Base-by-base conservation (phyloP, 2,329 filamentous ascomycete genomes). In the Chaetothyriales sp. region DNA sequence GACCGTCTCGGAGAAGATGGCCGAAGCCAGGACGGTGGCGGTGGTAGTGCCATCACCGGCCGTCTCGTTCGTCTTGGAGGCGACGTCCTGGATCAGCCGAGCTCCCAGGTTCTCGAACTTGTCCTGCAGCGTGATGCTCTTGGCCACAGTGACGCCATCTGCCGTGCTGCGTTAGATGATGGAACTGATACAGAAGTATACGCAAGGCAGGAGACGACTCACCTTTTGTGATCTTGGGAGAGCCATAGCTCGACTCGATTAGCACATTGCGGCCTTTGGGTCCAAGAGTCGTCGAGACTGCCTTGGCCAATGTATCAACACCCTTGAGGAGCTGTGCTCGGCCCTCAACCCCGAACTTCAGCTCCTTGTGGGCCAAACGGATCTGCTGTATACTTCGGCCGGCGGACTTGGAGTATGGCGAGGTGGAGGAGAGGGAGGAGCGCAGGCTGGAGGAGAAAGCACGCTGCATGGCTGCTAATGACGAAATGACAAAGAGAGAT, bases 31-130 rank as follows among this genome's bases (percentile, higher is more conserved):
- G 61, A 96, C 92, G 58, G 92, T 98, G 59, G 92, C 92, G 59
- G 89, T 95, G 59, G 92, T 98, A 63, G 92, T 98, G 73, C 92
- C 92, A 70, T 98, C 92, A 83, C 92, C 92, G 61, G 92, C 92
- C 62, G 88, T 83, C 75, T 98, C 92, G 77, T 98, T 98, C 67
- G 92, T 98, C 83, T 98, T 98, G 66, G 86, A 92, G 64, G 92
- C 92, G 61, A 98, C 92, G 71, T 98, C 92, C 74, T 96, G 89
- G 62, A 98, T 81, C 60, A 98, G 81, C 66, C 86, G 85, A 64
- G 92, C 92, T 69, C 92, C 92, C 62, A 98, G 86, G 78, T 98
- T 98, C 76, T 98, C 92, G 72, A 95, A 98, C 75, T 96, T 96
- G 79, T 98, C 92, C 78, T 98, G 82, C 60, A 98, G 81, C 58